These are phyloP conservation scores for Phoma sp. DNA, from an alignment of 2,329 filamentous ascomycete genomes.

Conservation along the genomic window DNA sequence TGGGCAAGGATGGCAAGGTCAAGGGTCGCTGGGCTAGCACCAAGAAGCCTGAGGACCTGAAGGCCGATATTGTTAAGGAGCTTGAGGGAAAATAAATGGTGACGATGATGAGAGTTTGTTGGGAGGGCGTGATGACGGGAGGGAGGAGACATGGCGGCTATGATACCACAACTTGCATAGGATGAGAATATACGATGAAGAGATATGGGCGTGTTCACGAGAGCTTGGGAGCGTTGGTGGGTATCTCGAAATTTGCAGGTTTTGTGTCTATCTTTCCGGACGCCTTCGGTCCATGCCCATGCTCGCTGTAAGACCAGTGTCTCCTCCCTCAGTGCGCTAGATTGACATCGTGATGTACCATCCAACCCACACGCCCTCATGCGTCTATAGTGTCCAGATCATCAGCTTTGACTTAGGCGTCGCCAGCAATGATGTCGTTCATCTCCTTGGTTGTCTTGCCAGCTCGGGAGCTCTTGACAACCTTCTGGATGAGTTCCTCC, in stretches of 20 bases:
- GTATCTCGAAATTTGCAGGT: slow-evolving; percentile 32
- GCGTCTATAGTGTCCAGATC: background rate
- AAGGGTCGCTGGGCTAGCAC: slow-evolving; percentile 85
- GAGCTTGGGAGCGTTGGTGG: slow-evolving; percentile 7
- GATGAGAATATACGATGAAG: background rate
- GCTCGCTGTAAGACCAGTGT: slow-evolving; percentile 11
- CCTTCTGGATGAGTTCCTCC: slow-evolving; percentile 79
- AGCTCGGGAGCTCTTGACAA: slow-evolving; percentile 50
- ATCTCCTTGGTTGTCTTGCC: slow-evolving; percentile 51
- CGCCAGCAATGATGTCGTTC: slow-evolving; percentile 19
- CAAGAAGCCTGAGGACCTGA: slow-evolving; percentile 82
- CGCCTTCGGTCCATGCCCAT: slow-evolving; percentile 6
- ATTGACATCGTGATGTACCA: background rate
- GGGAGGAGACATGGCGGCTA: background rate
- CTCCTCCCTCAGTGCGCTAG: background rate
- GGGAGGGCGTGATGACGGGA: too few relatives aligned
- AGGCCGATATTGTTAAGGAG: slow-evolving; percentile 77
- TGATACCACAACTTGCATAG: slow-evolving; percentile 19
- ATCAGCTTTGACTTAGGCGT: background rate
- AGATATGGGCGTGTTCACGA: background rate
- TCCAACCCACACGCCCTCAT: slow-evolving; percentile 2
- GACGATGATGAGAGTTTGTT: background rate
- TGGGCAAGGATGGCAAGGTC: slow-evolving; percentile 85
- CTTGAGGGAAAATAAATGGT: slow-evolving; percentile 49
- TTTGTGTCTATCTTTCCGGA: slow-evolving; percentile 14